Base-by-base conservation (phyloP, 2,329 filamentous ascomycete species). In the Ophiocordyceps unilateralis region DNA sequence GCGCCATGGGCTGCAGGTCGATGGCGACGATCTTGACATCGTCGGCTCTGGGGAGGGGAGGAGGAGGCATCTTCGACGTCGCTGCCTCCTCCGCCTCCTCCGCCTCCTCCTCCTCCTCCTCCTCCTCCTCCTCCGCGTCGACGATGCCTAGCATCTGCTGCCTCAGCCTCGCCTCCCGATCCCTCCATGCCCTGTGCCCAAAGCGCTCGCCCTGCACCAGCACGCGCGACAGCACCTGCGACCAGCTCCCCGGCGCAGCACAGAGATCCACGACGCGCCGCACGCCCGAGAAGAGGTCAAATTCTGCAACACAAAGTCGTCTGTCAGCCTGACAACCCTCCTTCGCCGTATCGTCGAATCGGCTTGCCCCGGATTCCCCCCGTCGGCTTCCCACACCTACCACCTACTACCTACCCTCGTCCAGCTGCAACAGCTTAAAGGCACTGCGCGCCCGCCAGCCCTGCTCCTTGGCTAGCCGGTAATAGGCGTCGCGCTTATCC, bases 401-500 rank as follows among this genome's bases (percentile, higher is more conserved):
- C 39, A 5, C 14, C 21, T 17, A 2, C 6, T 11, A 46, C 53
- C 46, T 46, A 78, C 76, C 76, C 66, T 81, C 87, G 59, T 98
- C 88, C 21, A 98, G 77, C 62, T 98, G 91, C 12, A 98, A 77
- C 21, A 98, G 76, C 64, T 98, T 98, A 69, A 95, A 98, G 9
- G 91, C 91, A 51, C 87, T 94, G 45, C 91, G 76, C 23, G 91
- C 91, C 30, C 91, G 83, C 89, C 91, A 98, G 49, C 93, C 93
- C 68, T 98, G 91, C 62, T 98, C 91, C 65, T 98, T 98, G 17
- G 91, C 91, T 9, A 98, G 82, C 43, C 91, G 78, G 58, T 98
- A 98, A 65, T 98, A 98, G 39, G 88, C 88, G 61, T 98, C 91
- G 43, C 91, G 83, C 66, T 98, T 98, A 58, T 98, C 91, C 63